Percentiles rank a stretch among this genome's conserved stretches.
These are phyloP conservation scores for Mycena leptocephala DNA, from an alignment of 768 basidiomycete species.

Conservation along the genomic window DNA sequence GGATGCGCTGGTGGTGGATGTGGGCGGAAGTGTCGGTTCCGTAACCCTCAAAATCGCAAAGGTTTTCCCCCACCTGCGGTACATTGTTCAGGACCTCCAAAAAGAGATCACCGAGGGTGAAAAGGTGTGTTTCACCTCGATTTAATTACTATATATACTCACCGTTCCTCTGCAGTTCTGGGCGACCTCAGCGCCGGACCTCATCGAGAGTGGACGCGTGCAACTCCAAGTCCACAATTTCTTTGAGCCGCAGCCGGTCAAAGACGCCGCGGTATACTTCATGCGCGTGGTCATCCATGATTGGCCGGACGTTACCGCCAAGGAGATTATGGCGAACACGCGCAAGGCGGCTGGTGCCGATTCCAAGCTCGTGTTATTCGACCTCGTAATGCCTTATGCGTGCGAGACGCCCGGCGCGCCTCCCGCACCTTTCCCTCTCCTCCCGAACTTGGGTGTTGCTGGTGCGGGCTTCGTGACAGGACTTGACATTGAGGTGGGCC, in stretches of 20 bases:
- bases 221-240: constrained; percentile 50
- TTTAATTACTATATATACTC: not conserved
- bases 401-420: constrained; percentile 27
- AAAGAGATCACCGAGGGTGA: constrained; percentile 43
- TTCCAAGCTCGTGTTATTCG: constrained; percentile 38
- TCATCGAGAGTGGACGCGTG: constrained; percentile 42
- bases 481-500: constrained; percentile 41
- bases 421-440: constrained; percentile 42
- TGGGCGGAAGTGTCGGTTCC: constrained; percentile 55
- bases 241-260: constrained; percentile 42
- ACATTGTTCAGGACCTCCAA: constrained; percentile 55
- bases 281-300: constrained; percentile 47
- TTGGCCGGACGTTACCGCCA: constrained; percentile 38
- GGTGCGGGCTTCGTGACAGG: constrained; percentile 36
- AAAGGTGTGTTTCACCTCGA: constrained; percentile 32
- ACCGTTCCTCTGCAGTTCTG: constrained; percentile 39
- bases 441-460: constrained; percentile 44
- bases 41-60: constrained; percentile 48
- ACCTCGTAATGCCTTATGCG: constrained; percentile 33
- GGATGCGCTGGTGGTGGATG: constrained; percentile 48
- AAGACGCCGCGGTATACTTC: constrained; percentile 39
- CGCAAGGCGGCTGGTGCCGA: constrained; percentile 31
- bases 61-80: constrained; percentile 48
- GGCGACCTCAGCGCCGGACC: constrained; percentile 42
- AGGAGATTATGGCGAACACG: constrained; percentile 40